Evolutionary conservation across 2,329 filamentous ascomycete species (phyloP).

Genomic region (Fusarium sp.): DNA sequence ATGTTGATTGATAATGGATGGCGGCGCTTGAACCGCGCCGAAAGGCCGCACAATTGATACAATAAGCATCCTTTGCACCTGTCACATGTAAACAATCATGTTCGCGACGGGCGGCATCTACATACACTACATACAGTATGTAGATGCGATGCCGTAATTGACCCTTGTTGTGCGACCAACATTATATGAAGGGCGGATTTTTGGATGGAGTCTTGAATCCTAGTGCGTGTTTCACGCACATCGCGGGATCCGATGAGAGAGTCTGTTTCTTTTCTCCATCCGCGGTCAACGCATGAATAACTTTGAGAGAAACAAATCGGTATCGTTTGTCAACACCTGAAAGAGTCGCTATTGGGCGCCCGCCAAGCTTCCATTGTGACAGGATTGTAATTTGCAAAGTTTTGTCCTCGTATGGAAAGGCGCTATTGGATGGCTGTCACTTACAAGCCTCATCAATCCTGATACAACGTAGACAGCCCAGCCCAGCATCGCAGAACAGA

Average conservation of each 20-base stretch:
- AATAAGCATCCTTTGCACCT: not conserved
- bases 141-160: not conserved
- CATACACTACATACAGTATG: not conserved
- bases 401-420: constrained; percentile 6
- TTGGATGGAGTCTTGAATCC: constrained; percentile 7
- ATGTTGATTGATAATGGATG: not conserved
- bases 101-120: constrained; percentile 20
- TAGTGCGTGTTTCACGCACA: constrained; percentile 21
- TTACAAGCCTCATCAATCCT: constrained; percentile 30
- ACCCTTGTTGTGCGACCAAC: not conserved
- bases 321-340: not conserved
- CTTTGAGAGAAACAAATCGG: not conserved
- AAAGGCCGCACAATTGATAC: constrained; percentile 13
- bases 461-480: constrained; percentile 1
- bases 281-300: not conserved
- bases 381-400: constrained; percentile 7
- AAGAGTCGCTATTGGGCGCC: constrained; percentile 13
- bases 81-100: not conserved
- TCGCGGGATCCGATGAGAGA: not conserved
- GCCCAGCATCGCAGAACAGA: not conserved
- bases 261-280: not conserved
- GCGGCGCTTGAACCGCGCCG: not conserved
- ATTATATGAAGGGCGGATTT: constrained; percentile 12
- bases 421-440: constrained; percentile 27
- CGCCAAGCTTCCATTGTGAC: not conserved